Evolutionary conservation across 2,329 filamentous ascomycete genomes (phyloP).

Genomic region (Aspergillus quadrilineatus): DNA sequence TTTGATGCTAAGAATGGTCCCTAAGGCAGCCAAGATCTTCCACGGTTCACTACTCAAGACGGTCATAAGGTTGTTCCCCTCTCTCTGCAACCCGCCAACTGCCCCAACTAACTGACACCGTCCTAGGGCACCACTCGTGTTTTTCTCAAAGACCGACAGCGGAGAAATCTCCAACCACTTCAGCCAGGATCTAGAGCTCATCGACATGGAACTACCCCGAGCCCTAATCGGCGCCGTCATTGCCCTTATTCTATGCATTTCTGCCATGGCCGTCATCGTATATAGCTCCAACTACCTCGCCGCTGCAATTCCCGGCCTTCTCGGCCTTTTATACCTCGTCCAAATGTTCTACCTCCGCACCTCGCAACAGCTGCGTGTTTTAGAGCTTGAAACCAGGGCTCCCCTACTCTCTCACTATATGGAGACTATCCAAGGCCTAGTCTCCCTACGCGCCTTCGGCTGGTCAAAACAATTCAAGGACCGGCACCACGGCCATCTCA

Average conservation of each 20-base stretch:
- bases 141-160: slow-evolving; percentile 9
- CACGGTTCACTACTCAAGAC: neutral
- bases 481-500: slow-evolving; percentile 40
- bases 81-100: neutral
- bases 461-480: slow-evolving; percentile 43
- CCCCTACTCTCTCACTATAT: slow-evolving; percentile 54
- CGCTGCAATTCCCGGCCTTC: slow-evolving; percentile 40
- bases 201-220: slow-evolving; percentile 45
- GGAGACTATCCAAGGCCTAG: slow-evolving; percentile 50
- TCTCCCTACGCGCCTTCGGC: slow-evolving; percentile 52
- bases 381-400: slow-evolving; percentile 55
- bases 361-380: slow-evolving; percentile 48
- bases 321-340: slow-evolving; percentile 40
- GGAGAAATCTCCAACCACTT: slow-evolving; percentile 13
- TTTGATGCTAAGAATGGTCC: neutral
- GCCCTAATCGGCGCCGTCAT: slow-evolving; percentile 31
- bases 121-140: slow-evolving; percentile 1
- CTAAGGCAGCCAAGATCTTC: neutral
- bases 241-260: slow-evolving; percentile 15
- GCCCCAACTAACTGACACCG: neutral
- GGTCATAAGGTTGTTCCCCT: neutral
- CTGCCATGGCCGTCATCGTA: slow-evolving; percentile 33
- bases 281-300: slow-evolving; percentile 42
- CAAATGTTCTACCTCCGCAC: slow-evolving; percentile 50
- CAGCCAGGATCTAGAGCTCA: slow-evolving; percentile 46